phyloP scores from a whole-genome alignment of 139 green algal species.

The Gonium pectorale region DNA sequence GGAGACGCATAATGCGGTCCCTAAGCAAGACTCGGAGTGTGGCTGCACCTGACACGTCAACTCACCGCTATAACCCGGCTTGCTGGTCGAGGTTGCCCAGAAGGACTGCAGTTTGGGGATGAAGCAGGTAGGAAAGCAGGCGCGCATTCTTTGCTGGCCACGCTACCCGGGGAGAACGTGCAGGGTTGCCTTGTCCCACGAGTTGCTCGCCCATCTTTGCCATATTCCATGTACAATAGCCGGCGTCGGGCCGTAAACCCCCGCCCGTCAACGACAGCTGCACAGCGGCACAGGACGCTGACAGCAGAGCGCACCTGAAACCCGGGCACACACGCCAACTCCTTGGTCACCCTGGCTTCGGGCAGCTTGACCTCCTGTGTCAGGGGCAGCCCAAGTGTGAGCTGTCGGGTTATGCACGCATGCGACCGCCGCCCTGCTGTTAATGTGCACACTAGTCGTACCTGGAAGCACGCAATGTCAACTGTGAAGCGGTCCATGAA shows the following conservation, averaged over 20 bases:
- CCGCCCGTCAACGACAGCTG: background rate
- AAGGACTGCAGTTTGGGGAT: conserved; percentile 59
- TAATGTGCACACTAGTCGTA: background rate
- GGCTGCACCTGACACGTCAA: background rate
- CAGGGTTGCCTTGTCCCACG: too few species aligned
- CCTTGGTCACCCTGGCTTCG: conserved; percentile 71
- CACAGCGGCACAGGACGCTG: background rate
- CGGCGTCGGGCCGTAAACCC: too few species aligned
- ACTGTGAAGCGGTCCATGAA: conserved; percentile 60
- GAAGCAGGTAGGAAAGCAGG: background rate
- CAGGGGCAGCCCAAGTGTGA: background rate
- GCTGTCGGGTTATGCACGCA: background rate
- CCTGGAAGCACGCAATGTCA: conserved; percentile 74
- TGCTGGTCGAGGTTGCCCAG: conserved; percentile 66
- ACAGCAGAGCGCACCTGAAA: conserved; percentile 60
- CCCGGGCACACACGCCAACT: conserved; percentile 72
- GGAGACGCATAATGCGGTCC: background rate
- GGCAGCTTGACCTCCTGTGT: conserved; percentile 79
- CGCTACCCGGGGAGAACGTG: background rate
- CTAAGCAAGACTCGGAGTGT: background rate
- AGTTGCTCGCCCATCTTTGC: too few species aligned
- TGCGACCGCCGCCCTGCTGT: background rate
- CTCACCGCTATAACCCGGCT: conserved; percentile 76
- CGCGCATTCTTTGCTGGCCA: background rate
- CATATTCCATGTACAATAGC: too few species aligned